phyloP scores from a whole-genome alignment of 2,329 filamentous ascomycete species.

The Lasiodiplodia citricola region DNA sequence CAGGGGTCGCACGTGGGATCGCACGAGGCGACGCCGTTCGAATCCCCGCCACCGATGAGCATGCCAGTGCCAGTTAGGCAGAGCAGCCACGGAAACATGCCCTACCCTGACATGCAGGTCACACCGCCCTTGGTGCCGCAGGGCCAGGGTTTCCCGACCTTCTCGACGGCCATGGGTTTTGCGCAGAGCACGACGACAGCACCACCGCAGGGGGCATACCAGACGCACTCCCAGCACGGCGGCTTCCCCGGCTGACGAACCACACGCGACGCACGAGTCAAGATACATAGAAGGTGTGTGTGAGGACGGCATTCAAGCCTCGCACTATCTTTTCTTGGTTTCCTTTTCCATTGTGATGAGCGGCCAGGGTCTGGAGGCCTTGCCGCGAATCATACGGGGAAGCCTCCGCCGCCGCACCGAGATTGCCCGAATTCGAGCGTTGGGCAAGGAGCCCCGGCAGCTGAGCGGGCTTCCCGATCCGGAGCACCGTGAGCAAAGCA shows the following conservation, averaged over 20 bases:
- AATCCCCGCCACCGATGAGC: conserved; percentile 26
- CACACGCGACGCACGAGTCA: conserved; percentile 14
- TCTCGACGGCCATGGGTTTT: conserved; percentile 26
- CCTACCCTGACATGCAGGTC: conserved; percentile 27
- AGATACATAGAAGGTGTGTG: conserved; percentile 13
- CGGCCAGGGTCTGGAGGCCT: conserved; percentile 18
- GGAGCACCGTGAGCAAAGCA: not conserved
- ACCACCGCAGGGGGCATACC: conserved; percentile 19
- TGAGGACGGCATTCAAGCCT: conserved; percentile 21
- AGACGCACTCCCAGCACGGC: conserved; percentile 21
- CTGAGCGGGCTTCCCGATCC: not conserved
- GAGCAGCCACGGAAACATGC: conserved; percentile 25
- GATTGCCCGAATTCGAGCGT: conserved; percentile 18
- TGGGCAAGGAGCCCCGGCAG: conserved; percentile 18
- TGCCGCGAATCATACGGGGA: conserved; percentile 24
- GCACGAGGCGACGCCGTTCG: conserved; percentile 27
- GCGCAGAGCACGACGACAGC: conserved; percentile 20
- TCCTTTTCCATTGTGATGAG: conserved; percentile 23
- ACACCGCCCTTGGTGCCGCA: conserved; percentile 26
- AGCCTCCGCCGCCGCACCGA: conserved; percentile 20
- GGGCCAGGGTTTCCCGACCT: conserved; percentile 23
- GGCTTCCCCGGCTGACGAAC: conserved; percentile 26
- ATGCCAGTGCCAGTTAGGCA: conserved; percentile 26
- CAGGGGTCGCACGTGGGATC: conserved; percentile 27
- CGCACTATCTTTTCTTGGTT: conserved; percentile 22